phyloP scores from a whole-genome alignment of 164 flowering plant genomes.

The Dillenia suffruticosa region DNA sequence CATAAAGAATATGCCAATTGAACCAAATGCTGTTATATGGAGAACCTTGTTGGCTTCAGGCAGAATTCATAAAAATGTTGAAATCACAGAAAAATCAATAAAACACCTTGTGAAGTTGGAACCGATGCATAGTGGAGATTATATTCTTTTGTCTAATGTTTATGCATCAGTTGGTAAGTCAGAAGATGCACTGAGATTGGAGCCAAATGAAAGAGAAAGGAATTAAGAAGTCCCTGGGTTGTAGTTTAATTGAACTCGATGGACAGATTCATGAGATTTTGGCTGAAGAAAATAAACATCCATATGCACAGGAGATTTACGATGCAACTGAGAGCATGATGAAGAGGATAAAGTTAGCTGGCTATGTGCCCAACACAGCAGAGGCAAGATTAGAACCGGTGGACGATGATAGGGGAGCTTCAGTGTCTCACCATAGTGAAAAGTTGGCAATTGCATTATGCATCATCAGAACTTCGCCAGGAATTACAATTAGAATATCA shows the following conservation, averaged over 20 bases:
- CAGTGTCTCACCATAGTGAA: conserved; percentile 48
- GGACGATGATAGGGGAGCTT: conserved; percentile 40
- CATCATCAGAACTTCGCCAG: conserved; percentile 35
- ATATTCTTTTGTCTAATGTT: conserved; percentile 39
- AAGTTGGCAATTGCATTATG: conserved; percentile 52
- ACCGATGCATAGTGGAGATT: conserved; percentile 37
- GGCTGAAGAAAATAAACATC: conserved; percentile 28
- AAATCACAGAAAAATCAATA: conserved; percentile 33
- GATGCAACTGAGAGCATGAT: conserved; percentile 24
- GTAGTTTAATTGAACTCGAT: conserved; percentile 38
- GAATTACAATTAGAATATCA: conserved; percentile 37
- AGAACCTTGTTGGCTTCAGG: conserved; percentile 44
- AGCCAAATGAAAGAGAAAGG: conserved; percentile 33
- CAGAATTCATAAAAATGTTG: conserved; percentile 34
- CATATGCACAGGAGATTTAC: conserved; percentile 26
- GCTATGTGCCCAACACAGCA: conserved; percentile 29
- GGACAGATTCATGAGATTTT: conserved; percentile 38
- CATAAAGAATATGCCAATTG: conserved; percentile 35
- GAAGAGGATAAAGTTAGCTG: conserved; percentile 27
- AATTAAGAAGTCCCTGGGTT: conserved; percentile 43
- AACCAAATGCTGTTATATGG: conserved; percentile 42
- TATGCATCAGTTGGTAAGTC: conserved; percentile 37
- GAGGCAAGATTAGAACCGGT: conserved; percentile 40
- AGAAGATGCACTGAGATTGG: conserved; percentile 30
- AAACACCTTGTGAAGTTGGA: conserved; percentile 25